Evolutionary conservation across 1,284 basidiomycete genomes (phyloP).

Genomic region (Ganoderma lingzhi): DNA sequence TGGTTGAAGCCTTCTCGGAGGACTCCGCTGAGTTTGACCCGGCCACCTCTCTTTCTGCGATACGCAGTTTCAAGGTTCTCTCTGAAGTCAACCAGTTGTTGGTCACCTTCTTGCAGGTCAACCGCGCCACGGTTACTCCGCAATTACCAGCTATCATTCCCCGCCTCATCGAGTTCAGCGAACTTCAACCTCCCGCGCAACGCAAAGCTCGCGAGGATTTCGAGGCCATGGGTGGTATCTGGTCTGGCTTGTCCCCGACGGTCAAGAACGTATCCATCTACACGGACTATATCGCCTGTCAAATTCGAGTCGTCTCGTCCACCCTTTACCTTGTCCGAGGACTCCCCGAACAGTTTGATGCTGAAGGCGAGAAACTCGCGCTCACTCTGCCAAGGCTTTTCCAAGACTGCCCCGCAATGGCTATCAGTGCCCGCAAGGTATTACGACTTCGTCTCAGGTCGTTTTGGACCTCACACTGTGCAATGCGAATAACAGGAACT

Average conservation of each 20-base stretch:
- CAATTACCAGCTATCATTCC: conserved; percentile 81
- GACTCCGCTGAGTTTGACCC: conserved; percentile 62
- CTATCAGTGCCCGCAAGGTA: conserved; percentile 84
- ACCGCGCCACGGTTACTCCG: conserved; percentile 73
- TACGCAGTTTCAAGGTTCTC: conserved; percentile 93
- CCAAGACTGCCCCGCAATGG: conserved; percentile 93
- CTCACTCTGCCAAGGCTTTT: conserved; percentile 86
- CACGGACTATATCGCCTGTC: conserved; percentile 90
- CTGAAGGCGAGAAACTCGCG: conserved; percentile 86
- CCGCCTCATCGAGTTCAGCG: conserved; percentile 79
- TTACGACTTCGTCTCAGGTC: conserved; percentile 16
- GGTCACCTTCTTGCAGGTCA: conserved; percentile 89
- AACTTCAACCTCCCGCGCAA: conserved; percentile 90
- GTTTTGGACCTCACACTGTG: conserved; percentile 4
- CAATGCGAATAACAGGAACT: conserved; percentile 70
- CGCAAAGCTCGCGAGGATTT: conserved; percentile 82
- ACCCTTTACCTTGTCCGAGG: conserved; percentile 91
- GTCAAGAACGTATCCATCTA: conserved; percentile 85
- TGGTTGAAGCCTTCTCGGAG: conserved; percentile 80
- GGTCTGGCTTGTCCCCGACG: conserved; percentile 85
- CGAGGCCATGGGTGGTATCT: conserved; percentile 82
- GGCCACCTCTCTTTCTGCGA: conserved; percentile 70
- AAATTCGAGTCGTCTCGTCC: conserved; percentile 97
- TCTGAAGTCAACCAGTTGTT: conserved; percentile 96
- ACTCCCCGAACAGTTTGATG: conserved; percentile 72